Percentiles rank a stretch among this genome's conserved stretches.
These are phyloP conservation scores for Golubevia pallescens DNA, from an alignment of 1,284 basidiomycete genomes.

Conservation along the genomic window DNA sequence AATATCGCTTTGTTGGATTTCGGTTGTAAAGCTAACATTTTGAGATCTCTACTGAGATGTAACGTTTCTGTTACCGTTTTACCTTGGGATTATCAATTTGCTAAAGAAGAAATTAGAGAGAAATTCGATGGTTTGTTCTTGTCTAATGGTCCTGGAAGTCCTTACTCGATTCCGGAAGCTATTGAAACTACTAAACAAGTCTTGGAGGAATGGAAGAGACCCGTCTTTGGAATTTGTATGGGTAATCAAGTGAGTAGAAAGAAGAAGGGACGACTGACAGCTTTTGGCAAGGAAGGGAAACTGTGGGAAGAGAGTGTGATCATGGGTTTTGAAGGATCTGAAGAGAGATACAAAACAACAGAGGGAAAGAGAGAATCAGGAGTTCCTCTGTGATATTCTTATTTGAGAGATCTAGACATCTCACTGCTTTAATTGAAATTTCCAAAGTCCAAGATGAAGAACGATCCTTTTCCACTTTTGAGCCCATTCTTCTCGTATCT, in stretches of 20 bases:
- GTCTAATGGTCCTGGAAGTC: constrained; percentile 95
- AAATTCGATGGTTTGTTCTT: constrained; percentile 94
- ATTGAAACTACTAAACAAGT: constrained; percentile 80
- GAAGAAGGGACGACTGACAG: too few relatives aligned
- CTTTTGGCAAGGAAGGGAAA: neutral
- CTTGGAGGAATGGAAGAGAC: constrained; percentile 81
- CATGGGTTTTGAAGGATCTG: too few relatives aligned
- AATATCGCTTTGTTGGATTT: constrained; percentile 96
- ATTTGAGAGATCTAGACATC: too few relatives aligned
- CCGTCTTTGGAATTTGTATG: constrained; percentile 99
- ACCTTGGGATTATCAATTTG: constrained; percentile 97
- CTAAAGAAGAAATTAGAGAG: constrained; percentile 75
- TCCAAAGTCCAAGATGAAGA: too few relatives aligned
- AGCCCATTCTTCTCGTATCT: too few relatives aligned
- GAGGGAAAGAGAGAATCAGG: too few relatives aligned
- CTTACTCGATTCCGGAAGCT: constrained; percentile 85
- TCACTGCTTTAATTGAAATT: too few relatives aligned
- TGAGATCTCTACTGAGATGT: constrained; percentile 86
- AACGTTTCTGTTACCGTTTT: constrained; percentile 91
- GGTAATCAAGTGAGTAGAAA: constrained; percentile 62
- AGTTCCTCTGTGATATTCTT: too few relatives aligned
- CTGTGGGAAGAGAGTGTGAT: neutral
- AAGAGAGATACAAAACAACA: too few relatives aligned
- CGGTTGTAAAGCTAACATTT: constrained; percentile 95
- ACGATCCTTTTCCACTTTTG: too few relatives aligned